These are phyloP conservation scores for Xenoacremonium recifei DNA, from an alignment of 2,329 filamentous ascomycete genomes.

Conservation along the genomic window DNA sequence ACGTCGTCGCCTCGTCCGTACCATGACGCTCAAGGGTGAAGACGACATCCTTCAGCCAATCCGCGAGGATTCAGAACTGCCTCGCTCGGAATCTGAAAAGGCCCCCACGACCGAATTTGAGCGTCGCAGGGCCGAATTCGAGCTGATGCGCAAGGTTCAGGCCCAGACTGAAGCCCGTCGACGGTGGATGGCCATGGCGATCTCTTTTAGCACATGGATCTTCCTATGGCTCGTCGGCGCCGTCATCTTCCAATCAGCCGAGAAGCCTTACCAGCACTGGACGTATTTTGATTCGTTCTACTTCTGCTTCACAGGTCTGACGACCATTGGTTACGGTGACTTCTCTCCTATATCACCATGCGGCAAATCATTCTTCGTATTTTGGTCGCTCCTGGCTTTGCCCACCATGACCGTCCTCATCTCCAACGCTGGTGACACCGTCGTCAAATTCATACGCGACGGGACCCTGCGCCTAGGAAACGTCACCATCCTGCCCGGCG, in stretches of 20 bases:
- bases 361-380: conserved; percentile 85
- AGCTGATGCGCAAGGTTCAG: conserved; percentile 81
- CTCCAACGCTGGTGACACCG: conserved; percentile 78
- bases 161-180: conserved; percentile 60
- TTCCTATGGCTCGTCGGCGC: conserved; percentile 81
- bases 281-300: conserved; percentile 81
- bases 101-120: conserved; percentile 45
- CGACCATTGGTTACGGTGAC: conserved; percentile 89
- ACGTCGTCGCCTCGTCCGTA: conserved; percentile 46
- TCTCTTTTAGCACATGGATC: conserved; percentile 67
- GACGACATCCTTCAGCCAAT: conserved; percentile 52
- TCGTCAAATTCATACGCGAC: conserved; percentile 63
- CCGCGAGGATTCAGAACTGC: conserved; percentile 12
- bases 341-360: conserved; percentile 72
- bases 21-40: conserved; percentile 44
- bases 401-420: conserved; percentile 88
- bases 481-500: conserved; percentile 60
- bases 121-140: conserved; percentile 68
- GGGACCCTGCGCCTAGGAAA: conserved; percentile 55
- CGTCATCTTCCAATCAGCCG: conserved; percentile 62
- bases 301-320: conserved; percentile 78
- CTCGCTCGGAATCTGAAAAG: conserved; percentile 7
- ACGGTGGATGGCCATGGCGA: conserved; percentile 69
- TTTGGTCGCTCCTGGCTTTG: conserved; percentile 83
- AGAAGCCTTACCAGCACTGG: conserved; percentile 57